A percentile compares a stretch with the other conserved stretches of the same genome.
phyloP scores from a whole-genome alignment of 106 monocot species.

The Dendrobium huoshanense region DNA sequence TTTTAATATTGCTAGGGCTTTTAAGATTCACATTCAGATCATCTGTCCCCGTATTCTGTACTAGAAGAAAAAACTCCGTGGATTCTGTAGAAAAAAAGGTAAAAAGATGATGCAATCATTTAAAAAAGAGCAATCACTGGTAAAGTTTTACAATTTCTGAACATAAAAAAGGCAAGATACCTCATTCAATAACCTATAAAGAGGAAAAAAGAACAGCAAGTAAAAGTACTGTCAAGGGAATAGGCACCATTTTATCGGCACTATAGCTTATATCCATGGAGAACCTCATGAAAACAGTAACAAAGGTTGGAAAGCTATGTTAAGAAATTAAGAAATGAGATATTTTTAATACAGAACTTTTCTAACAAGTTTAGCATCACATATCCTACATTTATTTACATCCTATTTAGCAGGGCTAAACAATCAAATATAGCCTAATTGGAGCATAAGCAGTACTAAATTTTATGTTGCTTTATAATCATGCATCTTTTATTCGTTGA shows the following conservation, averaged over 20 bases:
- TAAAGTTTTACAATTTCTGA: neutral
- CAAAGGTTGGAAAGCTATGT: neutral
- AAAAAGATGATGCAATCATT: neutral
- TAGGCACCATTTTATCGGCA: neutral
- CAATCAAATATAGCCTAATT: neutral
- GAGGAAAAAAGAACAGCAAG: neutral
- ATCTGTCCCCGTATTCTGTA: neutral
- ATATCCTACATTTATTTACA: neutral
- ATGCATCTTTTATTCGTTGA: neutral
- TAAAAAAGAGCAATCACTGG: neutral
- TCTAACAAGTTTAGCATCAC: neutral
- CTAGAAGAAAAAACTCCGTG: neutral
- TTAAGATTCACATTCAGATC: conserved; percentile 8
- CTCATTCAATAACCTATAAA: neutral
- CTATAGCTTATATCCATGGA: neutral
- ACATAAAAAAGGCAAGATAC: neutral
- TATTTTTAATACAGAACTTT: conserved; percentile 2
- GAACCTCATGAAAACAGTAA: neutral
- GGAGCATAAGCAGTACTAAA: neutral
- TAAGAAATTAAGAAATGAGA: neutral
- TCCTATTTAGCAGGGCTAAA: neutral
- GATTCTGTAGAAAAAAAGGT: conserved; percentile 6
- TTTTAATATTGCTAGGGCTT: neutral
- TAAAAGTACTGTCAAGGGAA: neutral
- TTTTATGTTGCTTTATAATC: neutral